Percentiles rank a stretch among this genome's conserved stretches.
phyloP scores from a whole-genome alignment of 2,329 filamentous ascomycete genomes.

The Curvularia hawaiiensis region DNA sequence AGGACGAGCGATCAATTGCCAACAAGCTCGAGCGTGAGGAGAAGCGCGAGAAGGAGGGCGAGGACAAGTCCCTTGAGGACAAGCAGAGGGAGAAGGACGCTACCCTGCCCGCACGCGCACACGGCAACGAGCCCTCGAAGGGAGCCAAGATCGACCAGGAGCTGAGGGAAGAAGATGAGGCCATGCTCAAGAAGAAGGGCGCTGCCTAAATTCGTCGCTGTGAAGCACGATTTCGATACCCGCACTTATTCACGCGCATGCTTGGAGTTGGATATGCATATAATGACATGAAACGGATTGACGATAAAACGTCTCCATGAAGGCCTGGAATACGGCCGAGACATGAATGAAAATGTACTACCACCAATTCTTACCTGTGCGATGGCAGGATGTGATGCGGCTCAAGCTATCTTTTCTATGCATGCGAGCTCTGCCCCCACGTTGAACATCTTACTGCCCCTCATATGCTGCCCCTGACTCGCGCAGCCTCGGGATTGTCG shows the following conservation, averaged over 20 bases:
- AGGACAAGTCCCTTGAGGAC: slow-evolving; percentile 43
- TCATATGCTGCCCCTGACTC: slow-evolving; percentile 22
- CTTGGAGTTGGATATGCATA: slow-evolving; percentile 14
- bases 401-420: slow-evolving; percentile 10
- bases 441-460: slow-evolving; percentile 2
- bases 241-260: slow-evolving; percentile 6
- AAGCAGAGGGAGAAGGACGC: slow-evolving; percentile 62
- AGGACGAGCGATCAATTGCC: slow-evolving; percentile 73
- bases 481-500: slow-evolving; percentile 19
- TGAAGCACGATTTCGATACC: slow-evolving; percentile 18
- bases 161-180: slow-evolving; percentile 71
- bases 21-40: slow-evolving; percentile 72
- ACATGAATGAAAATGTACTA: slow-evolving; percentile 15
- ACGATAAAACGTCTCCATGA: slow-evolving; percentile 13
- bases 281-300: slow-evolving; percentile 15
- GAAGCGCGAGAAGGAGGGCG: slow-evolving; percentile 54
- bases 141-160: slow-evolving; percentile 75
- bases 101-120: slow-evolving; percentile 62
- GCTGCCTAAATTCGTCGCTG: slow-evolving; percentile 21
- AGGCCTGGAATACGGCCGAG: slow-evolving; percentile 9
- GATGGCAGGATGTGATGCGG: not conserved
- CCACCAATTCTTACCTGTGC: not conserved
- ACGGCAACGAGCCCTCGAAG: slow-evolving; percentile 75
- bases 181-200: slow-evolving; percentile 66
- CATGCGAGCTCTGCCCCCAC: slow-evolving; percentile 12